Evolutionary conservation across 495 filamentous ascomycete species (phyloP).

Genomic region (Poronia punctata): DNA sequence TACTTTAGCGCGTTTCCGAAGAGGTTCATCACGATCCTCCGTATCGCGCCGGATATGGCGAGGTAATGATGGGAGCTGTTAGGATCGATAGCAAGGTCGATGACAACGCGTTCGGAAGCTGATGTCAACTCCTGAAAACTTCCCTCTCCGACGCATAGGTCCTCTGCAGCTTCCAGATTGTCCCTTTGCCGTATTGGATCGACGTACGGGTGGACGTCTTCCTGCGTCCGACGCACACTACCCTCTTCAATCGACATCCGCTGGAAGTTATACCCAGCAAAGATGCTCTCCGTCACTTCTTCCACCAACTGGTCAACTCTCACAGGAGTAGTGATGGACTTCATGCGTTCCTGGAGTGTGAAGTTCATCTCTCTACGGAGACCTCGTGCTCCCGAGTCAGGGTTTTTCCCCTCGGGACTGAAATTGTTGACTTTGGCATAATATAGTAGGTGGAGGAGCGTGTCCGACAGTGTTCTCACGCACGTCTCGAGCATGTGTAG

Average conservation of each 20-base stretch:
- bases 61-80: conserved; percentile 53
- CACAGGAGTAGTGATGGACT: conserved; percentile 11
- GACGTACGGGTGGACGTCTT: no score
- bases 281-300: conserved; percentile 51
- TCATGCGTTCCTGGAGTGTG: conserved; percentile 19
- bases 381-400: conserved; percentile 1
- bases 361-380: conserved; percentile 23
- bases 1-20: conserved; percentile 78
- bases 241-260: conserved; percentile 13
- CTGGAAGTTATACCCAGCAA: conserved; percentile 42
- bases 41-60: conserved; percentile 63
- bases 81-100: conserved; percentile 57
- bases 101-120: conserved; percentile 35
- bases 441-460: conserved; percentile 63
- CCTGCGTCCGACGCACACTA: conserved; percentile 3
- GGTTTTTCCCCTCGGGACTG: conserved; percentile 9
- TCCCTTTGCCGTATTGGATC: conserved; percentile 6
- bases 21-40: conserved; percentile 71
- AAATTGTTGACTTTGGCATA: conserved; percentile 58
- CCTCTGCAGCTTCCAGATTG: conserved; percentile 4
- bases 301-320: conserved; percentile 45
- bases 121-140: not conserved
- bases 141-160: conserved; percentile 1
- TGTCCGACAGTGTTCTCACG: conserved; percentile 66
- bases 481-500: conserved; percentile 67